These are phyloP conservation scores for Fusarium pininemorale DNA, from an alignment of 2,329 filamentous ascomycete genomes.

Conservation along the genomic window DNA sequence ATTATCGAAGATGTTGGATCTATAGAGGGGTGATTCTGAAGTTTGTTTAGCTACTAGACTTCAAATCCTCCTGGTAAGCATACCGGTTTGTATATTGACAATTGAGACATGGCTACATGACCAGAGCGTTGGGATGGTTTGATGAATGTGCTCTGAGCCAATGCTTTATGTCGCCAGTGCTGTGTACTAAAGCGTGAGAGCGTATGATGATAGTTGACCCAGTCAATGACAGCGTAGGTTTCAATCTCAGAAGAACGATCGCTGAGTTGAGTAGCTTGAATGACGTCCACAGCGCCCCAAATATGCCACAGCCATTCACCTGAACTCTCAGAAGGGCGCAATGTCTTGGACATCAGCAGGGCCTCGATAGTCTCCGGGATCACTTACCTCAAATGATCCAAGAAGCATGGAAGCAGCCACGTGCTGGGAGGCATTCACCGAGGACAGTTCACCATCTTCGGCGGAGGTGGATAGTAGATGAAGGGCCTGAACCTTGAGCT, in stretches of 20 bases:
- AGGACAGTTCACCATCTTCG: not conserved
- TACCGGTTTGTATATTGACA: slow-evolving; percentile 10
- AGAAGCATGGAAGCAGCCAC: slow-evolving; percentile 36
- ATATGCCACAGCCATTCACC: slow-evolving; percentile 35
- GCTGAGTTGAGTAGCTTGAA: slow-evolving; percentile 12
- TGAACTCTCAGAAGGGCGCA: slow-evolving; percentile 22
- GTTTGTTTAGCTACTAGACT: not conserved
- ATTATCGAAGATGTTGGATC: slow-evolving; percentile 27
- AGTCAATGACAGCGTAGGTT: slow-evolving; percentile 19
- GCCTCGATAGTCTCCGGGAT: rapidly evolving
- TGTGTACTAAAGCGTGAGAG: slow-evolving; percentile 31
- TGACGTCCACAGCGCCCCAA: slow-evolving; percentile 28
- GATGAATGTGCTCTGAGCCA: rapidly evolving
- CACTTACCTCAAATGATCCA: slow-evolving; percentile 30
- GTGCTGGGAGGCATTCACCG: slow-evolving; percentile 18
- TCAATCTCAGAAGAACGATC: not conserved
- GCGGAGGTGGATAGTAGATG: slow-evolving; percentile 6
- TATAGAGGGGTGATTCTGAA: not conserved
- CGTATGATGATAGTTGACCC: slow-evolving; percentile 34
- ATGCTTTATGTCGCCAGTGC: slow-evolving; percentile 21
- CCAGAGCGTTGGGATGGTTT: rapidly evolving
- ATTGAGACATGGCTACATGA: not conserved
- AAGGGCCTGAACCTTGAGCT: slow-evolving; percentile 28
- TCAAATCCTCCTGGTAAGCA: rapidly evolving
- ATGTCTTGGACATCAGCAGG: slow-evolving; percentile 2